Base-by-base conservation (phyloP, 2,329 filamentous ascomycete genomes). In the Talaromyces verruculosus region DNA sequence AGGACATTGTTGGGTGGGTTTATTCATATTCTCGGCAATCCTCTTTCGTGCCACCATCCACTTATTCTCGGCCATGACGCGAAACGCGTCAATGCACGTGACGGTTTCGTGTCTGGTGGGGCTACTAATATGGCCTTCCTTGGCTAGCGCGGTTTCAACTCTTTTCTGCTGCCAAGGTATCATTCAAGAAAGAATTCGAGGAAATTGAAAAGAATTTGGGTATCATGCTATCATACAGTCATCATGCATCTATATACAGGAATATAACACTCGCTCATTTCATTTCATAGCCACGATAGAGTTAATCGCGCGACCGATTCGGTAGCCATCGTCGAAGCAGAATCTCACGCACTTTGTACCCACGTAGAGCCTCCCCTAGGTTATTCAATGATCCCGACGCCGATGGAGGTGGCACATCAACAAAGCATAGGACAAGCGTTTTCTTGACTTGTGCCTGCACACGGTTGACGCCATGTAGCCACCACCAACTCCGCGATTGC, bases 391-490 rank as follows among this genome's bases (percentile, higher is more conserved):
- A 41, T 10, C 81, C 76, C 33, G 82, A 79, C 57, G 80, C 79
- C 17, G 82, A 72, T 1, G 91, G 90, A 3, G 89, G 84, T 1
- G 95, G 95, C 5, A 99, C 84, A 69, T 98, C 93, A 13, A 99
- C 93, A 74, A 97, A 99, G 47, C 91, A 89, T 37, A 99, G 77
- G 43, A 98, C 88, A 70, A 99, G 77, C 59, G 89, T 97, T 84
- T 99, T 99, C 75, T 90, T 87, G 5, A 96, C 95, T 72, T 96
- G 92, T 1, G 89, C 89, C 71, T 98, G 88, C 17, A 98, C 93
- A 8, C 95, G 87, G 70, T 97, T 96, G 53, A 96, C 86, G 55
- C 91, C 90, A 79, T 97, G 94, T 61, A 98, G 68, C 81, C 81
- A 82, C 81, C 80, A 82, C 81, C 81, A 83, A 65, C 73, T 79